Conservation (phyloP, 768 basidiomycete genomes). For the Auriscalpium microsporum region DNA sequence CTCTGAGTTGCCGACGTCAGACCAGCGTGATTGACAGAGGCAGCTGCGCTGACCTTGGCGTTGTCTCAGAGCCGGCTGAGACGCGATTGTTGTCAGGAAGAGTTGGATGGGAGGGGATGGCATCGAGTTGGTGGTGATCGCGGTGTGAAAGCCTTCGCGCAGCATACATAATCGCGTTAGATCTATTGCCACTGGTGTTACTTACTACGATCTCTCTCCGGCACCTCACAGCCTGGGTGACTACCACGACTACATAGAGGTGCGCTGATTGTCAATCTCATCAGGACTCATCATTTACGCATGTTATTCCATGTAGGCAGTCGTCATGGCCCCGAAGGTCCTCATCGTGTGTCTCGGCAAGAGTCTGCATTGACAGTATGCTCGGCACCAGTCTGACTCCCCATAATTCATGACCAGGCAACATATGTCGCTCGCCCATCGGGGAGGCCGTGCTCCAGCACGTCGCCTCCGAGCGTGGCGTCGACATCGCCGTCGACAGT, state of each 20-base stretch:
- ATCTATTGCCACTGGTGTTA: not conserved
- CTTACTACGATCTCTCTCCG: not conserved
- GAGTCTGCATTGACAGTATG: too few relatives aligned
- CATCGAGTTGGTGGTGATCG: slow-evolving; percentile 30
- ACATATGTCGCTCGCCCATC: slow-evolving; percentile 88
- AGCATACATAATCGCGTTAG: not conserved
- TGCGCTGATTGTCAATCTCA: not conserved
- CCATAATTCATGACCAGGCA: slow-evolving; percentile 18
- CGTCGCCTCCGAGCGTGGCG: slow-evolving; percentile 53
- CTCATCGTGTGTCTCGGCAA: slow-evolving; percentile 68
- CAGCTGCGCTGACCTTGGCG: slow-evolving; percentile 48
- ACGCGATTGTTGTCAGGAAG: slow-evolving; percentile 84
- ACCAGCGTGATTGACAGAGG: not conserved
- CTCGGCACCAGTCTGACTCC: too few relatives aligned
- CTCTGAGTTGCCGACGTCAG: slow-evolving; percentile 35
- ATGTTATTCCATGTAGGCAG: too few relatives aligned
- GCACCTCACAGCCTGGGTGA: not conserved
- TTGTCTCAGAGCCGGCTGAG: slow-evolving; percentile 66
- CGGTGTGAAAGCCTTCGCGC: not conserved
- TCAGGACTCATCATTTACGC: not conserved
- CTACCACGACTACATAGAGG: not conserved
- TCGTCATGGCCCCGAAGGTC: slow-evolving; percentile 32
- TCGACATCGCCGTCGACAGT: slow-evolving; percentile 69
- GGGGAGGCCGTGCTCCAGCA: slow-evolving; percentile 80
- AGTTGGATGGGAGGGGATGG: slow-evolving; percentile 76